These are phyloP conservation scores for Pichia ethanolica DNA, from an alignment of 805 yeast genomes.

Conservation along the genomic window DNA sequence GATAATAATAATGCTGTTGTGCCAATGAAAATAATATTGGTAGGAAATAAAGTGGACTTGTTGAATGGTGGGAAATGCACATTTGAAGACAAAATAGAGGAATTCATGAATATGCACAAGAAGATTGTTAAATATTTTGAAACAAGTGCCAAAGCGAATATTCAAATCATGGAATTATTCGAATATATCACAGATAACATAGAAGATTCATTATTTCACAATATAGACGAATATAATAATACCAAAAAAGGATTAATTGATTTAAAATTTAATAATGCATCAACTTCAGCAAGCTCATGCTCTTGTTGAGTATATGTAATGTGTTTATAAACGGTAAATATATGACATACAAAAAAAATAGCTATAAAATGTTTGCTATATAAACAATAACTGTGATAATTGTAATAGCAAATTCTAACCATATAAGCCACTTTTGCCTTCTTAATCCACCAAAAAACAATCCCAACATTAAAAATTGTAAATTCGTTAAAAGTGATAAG, in stretches of 20 bases:
- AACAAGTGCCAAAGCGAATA: constrained; percentile 69
- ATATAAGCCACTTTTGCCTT: neutral
- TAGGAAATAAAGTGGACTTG: constrained; percentile 82
- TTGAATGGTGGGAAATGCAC: constrained; percentile 19
- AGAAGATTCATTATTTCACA: constrained; percentile 22
- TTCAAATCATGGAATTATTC: constrained; percentile 46
- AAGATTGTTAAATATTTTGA: constrained; percentile 21
- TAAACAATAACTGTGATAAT: neutral
- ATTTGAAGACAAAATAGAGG: constrained; percentile 16
- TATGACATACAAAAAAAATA: too few species aligned
- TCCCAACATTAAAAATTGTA: constrained; percentile 2
- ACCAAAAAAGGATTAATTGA: constrained; percentile 19
- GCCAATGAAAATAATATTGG: constrained; percentile 38
- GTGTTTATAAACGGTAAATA: too few species aligned
- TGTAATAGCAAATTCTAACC: neutral
- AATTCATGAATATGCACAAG: constrained; percentile 18
- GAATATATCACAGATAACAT: constrained; percentile 24
- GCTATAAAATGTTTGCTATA: neutral
- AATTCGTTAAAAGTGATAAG: neutral
- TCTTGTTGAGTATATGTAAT: constrained; percentile 2
- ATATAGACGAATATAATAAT: constrained; percentile 13
- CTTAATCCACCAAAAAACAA: neutral
- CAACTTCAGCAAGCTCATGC: constrained; percentile 15
- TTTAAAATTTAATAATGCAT: constrained; percentile 13
- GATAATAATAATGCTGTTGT: neutral